These are phyloP conservation scores for Irpex sp. DNA, from an alignment of 1,284 basidiomycete genomes.

Conservation along the genomic window DNA sequence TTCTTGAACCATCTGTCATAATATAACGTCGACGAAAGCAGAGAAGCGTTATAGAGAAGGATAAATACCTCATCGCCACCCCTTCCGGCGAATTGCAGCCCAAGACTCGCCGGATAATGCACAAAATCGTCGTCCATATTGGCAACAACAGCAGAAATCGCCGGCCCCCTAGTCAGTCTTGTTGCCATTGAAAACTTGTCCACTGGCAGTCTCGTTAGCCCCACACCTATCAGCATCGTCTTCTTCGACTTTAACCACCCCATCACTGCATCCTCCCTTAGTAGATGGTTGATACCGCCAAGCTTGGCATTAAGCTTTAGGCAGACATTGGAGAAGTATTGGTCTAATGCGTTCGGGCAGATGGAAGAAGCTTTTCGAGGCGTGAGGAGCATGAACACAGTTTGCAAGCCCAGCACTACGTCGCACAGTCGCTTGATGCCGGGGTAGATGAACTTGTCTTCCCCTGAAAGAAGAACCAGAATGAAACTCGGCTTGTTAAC, in stretches of 20 bases:
- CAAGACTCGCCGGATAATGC: constrained; percentile 66
- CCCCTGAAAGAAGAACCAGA: constrained; percentile 57
- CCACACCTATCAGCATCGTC: constrained; percentile 71
- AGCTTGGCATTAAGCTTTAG: constrained; percentile 70
- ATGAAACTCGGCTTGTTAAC: constrained; percentile 48
- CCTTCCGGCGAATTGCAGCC: constrained; percentile 41
- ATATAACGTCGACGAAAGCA: neutral
- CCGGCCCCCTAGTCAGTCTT: constrained; percentile 61
- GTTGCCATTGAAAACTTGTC: constrained; percentile 68
- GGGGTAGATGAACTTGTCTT: constrained; percentile 70
- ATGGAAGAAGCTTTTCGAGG: constrained; percentile 12
- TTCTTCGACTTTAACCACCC: constrained; percentile 57
- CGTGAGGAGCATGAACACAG: constrained; percentile 31
- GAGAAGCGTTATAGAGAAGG: neutral
- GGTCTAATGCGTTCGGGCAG: constrained; percentile 46
- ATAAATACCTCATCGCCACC: too few relatives aligned
- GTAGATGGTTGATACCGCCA: constrained; percentile 69
- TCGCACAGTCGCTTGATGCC: constrained; percentile 74
- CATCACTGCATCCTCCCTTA: constrained; percentile 41
- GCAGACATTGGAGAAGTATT: constrained; percentile 75
- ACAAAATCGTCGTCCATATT: constrained; percentile 63
- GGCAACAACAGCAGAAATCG: constrained; percentile 75
- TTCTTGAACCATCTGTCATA: constrained; percentile 58
- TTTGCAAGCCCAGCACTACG: constrained; percentile 61
- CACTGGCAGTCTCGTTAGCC: constrained; percentile 47